phyloP scores from a whole-genome alignment of 2,329 filamentous ascomycete species.

The Aureobasidium melanogenum region DNA sequence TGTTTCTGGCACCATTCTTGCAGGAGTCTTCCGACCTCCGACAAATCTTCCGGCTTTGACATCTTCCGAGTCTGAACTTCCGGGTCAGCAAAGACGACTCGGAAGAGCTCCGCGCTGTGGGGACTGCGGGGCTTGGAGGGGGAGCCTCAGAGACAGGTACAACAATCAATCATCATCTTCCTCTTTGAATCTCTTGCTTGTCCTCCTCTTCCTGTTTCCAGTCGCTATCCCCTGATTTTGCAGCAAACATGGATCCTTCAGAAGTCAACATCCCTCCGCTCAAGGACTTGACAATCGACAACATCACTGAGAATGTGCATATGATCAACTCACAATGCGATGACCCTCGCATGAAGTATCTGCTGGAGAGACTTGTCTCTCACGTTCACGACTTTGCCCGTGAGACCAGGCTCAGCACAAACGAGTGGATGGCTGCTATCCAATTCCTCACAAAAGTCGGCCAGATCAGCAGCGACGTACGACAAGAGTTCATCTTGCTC shows the following conservation, averaged over 20 bases:
- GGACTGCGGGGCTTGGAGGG: background rate
- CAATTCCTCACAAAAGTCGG: slow-evolving; percentile 64
- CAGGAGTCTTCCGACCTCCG: background rate
- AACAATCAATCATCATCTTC: no score
- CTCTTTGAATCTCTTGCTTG: background rate
- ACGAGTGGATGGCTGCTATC: slow-evolving; percentile 70
- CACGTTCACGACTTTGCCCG: slow-evolving; percentile 77
- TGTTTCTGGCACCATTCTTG: background rate
- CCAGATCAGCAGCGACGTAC: slow-evolving; percentile 63
- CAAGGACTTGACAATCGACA: slow-evolving; percentile 67
- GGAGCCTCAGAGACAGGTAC: background rate
- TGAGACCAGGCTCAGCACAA: slow-evolving; percentile 65
- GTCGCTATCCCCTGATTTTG: background rate
- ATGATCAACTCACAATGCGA: slow-evolving; percentile 63
- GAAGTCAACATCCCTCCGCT: slow-evolving; percentile 42
- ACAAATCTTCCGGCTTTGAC: background rate
- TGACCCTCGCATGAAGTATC: slow-evolving; percentile 58
- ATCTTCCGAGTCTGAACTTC: background rate
- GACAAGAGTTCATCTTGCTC: slow-evolving; percentile 64
- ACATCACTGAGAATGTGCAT: slow-evolving; percentile 69
- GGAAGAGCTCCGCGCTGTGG: background rate
- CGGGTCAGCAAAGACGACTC: background rate
- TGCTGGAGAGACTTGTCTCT: slow-evolving; percentile 63
- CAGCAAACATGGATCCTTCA: slow-evolving; percentile 33
- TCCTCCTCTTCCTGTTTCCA: background rate